These are phyloP conservation scores for Alternaria dauci DNA, from an alignment of 2,329 filamentous ascomycete genomes.

Conservation along the genomic window DNA sequence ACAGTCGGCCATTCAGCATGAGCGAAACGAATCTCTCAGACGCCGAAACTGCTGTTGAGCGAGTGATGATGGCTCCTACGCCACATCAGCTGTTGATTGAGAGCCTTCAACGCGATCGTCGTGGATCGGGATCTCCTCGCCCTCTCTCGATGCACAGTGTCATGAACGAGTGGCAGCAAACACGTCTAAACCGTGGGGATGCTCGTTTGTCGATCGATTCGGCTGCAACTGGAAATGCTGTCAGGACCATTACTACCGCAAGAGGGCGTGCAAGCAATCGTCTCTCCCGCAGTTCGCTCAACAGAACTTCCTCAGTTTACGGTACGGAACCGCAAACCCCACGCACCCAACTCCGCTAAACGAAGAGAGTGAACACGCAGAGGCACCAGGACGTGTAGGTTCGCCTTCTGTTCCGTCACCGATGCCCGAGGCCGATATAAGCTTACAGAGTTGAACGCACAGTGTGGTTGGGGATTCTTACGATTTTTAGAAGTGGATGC, in stretches of 20 bases:
- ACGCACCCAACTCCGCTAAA: constrained; percentile 1
- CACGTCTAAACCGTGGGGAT: constrained; percentile 9
- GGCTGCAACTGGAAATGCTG: constrained; percentile 7
- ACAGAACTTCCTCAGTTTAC: constrained; percentile 5
- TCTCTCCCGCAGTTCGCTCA: constrained; percentile 6
- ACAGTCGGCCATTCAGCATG: constrained; percentile 14
- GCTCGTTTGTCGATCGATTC: constrained; percentile 19
- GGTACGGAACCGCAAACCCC: constrained; percentile 2
- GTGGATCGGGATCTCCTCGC: constrained; percentile 13
- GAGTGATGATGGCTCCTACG: constrained; percentile 3
- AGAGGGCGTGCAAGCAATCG: constrained; percentile 11
- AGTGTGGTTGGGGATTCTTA: too few species aligned
- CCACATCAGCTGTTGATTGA: constrained; percentile 4
- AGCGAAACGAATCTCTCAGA: constrained; percentile 20
- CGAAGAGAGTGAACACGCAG: not conserved
- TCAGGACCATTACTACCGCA: constrained; percentile 6
- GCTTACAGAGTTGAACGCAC: not conserved
- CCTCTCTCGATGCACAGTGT: constrained; percentile 11
- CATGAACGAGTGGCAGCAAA: constrained; percentile 16
- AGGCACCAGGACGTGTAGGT: not conserved
- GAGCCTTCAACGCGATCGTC: constrained; percentile 11
- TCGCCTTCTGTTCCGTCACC: not conserved
- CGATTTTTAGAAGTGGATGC: not conserved
- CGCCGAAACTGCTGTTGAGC: constrained; percentile 18
- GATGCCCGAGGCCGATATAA: not conserved